These are phyloP conservation scores for Phlebopus sp. DNA, from an alignment of 1,284 basidiomycete species.

Conservation along the genomic window DNA sequence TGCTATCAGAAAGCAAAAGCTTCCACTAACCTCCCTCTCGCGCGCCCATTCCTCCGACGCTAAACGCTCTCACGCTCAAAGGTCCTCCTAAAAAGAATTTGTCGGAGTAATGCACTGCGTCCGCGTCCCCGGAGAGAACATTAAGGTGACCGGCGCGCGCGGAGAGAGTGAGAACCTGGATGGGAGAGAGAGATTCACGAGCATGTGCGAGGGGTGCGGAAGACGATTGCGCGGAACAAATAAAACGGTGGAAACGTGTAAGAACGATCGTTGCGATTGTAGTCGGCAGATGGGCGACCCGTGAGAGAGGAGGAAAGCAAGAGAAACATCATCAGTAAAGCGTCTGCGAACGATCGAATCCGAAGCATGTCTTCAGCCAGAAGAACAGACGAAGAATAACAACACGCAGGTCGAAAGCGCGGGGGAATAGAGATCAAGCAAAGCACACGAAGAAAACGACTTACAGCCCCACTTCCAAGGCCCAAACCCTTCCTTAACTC, in stretches of 20 bases:
- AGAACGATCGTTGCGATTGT: neutral
- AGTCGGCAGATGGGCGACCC: neutral
- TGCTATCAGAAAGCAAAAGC: slow-evolving; percentile 22
- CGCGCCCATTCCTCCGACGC: slow-evolving; percentile 81
- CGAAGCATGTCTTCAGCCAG: too few species aligned
- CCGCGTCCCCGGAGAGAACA: slow-evolving; percentile 44
- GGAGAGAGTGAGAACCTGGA: slow-evolving; percentile 64
- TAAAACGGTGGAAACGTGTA: neutral
- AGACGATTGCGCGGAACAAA: neutral
- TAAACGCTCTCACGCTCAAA: slow-evolving; percentile 85
- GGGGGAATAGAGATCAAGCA: neutral
- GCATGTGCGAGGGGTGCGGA: neutral
- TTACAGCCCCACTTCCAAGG: slow-evolving; percentile 53
- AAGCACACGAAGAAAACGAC: slow-evolving; percentile 23
- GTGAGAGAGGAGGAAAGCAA: neutral
- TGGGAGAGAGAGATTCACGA: neutral
- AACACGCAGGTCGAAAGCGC: neutral
- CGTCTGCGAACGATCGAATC: too few species aligned
- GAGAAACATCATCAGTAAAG: too few species aligned
- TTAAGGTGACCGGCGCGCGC: slow-evolving; percentile 63
- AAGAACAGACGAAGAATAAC: neutral
- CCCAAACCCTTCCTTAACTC: slow-evolving; percentile 66
- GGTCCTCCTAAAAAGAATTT: slow-evolving; percentile 95
- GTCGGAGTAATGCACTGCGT: slow-evolving; percentile 62
- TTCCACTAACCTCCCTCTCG: slow-evolving; percentile 75